Evolutionary conservation across 768 basidiomycete genomes (phyloP), one percentile per base, ranked within the genome.

Genomic region (Exidia glandulosa): DNA sequence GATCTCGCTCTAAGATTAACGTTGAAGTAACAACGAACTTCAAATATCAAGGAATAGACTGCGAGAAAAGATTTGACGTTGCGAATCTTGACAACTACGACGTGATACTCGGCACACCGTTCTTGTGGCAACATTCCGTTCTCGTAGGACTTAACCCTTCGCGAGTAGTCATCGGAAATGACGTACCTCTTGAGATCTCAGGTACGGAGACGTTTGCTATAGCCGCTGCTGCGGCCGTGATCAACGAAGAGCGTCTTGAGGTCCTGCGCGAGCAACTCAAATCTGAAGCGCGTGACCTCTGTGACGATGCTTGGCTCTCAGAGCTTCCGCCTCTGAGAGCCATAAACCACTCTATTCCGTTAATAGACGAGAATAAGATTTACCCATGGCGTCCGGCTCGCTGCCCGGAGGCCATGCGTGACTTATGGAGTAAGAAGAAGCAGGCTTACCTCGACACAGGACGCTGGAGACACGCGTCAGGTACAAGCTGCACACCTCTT

Each of bases 261-360:
- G 33, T 12, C 10, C 27, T 58, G n/a, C 14, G 57, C 12, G 32
- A 58, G 13, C 10, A 7, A 27, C 33, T 58, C 6, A 36, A 23
- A 6, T 12, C 33, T 7, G 33, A 58, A 25, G 57, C 57, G 5
- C 9, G 30, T 7, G 47, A 48, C 50, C 7, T 52, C 31, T 54
- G 58, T 41, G 13, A 23, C 56, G 62, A 2, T 67, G 66, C 0
- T 59, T 64, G 2, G 65, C 63, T 23, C 34, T 25, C 60, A 3
- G 57, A 63, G 29, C 45, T 76, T n/a, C 78, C 79, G 0, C 77
- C 75, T 0, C 57, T 76, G 2, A 30, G 73, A 1, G 74, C 60
- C 0, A 73, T 79, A 1, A 79, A 80, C 60, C 76, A 77, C 55
- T 60, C 62, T 0, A 78, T 80, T 1, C 74, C 72, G 0, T 59